Evolutionary conservation across 2,329 filamentous ascomycete species (phyloP), one percentile per base, ranked within the genome.

Genomic region (Hypoxylon sp.): DNA sequence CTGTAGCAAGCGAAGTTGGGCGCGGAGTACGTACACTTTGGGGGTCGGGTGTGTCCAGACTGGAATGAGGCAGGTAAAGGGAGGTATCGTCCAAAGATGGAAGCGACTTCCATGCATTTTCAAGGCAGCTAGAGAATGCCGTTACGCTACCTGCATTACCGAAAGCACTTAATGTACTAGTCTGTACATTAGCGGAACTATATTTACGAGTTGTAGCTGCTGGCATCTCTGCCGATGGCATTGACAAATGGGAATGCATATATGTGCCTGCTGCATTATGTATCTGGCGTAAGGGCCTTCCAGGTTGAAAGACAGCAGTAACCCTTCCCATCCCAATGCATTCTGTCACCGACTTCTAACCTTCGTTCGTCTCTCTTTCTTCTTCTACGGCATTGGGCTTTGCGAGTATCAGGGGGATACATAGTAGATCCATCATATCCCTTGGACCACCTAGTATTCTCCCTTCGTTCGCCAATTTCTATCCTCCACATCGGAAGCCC

Each of bases 171-270:
- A 30, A 67, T 59, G 62, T 62, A 65, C 51, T 57, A 30, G 26
- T 40, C 11, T 64, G 52, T 67, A 67, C 65, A 67, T 60, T 57
- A 53, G 52, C 42, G 52, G 52, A 46, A 57, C 40, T 62, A 62
- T 62, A 62, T 62, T 63, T 48, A 49, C 45, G 36, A 46, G 36
- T 64, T 30, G 51, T 57, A 61, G 51, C 57, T 51, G 61, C 30
- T 11, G 12, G 1, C 30, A 2, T 33, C 30, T 33, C 52, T 68
- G 59, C 63, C 60, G 64, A 54, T 51, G 54, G 67, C 67, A 69
- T 69, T 69, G 67, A 30, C 67, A 67, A 67, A 69, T 69, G 61
- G 64, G 67, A 67, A 32, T 49, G n/a, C n/a, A n/a, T n/a, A n/a
- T n/a, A n/a, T n/a, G n/a, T n/a, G 57, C 55, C 57, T 65, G 22